Base-by-base conservation (phyloP, 83 land plant genomes). In the Isoetes engelmannii region DNA sequence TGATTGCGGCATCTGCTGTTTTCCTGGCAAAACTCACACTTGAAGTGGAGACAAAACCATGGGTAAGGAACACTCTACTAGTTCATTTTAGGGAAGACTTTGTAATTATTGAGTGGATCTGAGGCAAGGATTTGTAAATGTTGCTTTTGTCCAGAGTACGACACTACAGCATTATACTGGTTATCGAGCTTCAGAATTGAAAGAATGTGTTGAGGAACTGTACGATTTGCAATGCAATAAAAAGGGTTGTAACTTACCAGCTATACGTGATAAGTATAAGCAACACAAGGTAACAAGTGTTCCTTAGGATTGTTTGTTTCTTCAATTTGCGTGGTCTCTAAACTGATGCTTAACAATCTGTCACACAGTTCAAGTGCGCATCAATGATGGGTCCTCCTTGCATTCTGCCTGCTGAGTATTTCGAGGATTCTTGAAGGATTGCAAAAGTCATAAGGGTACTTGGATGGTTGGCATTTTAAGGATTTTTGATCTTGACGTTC, bases 81-180 rank as follows among this genome's bases (percentile, higher is more conserved):
- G 37, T 28, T 28, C 37, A 28, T 28, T 28, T 28, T 28, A 28
- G 37, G 37, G 37, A 28, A 28, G 37, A 28, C 37, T 0, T 28
- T 28, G 37, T 28, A 28, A 28, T 28, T 28, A 0, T 0, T 28
- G 37, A 28, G 37, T 28, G 37, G 1, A 28, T 28, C 37, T 28
- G 37, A 28, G 37, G 1, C 37, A 28, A 28, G 37, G 37, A 28
- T 28, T 28, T 28, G 37, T 28, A 28, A 28, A 28, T 28, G 37
- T 4, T 47, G 17, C 41, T 12, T n/a, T 13, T 18, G 7, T 48
- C 6, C 84, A 91, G 96, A 83, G 75, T 57, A 57, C 87, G 0
- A 90, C 96, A 17, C 70, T 93, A 76, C 66, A 66, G 51, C 96
- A 84, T 72, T 93, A 93, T 74, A 85, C 98, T 2, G 81, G 81